Base-by-base conservation (phyloP, 768 basidiomycete species). In the Russula sp. region DNA sequence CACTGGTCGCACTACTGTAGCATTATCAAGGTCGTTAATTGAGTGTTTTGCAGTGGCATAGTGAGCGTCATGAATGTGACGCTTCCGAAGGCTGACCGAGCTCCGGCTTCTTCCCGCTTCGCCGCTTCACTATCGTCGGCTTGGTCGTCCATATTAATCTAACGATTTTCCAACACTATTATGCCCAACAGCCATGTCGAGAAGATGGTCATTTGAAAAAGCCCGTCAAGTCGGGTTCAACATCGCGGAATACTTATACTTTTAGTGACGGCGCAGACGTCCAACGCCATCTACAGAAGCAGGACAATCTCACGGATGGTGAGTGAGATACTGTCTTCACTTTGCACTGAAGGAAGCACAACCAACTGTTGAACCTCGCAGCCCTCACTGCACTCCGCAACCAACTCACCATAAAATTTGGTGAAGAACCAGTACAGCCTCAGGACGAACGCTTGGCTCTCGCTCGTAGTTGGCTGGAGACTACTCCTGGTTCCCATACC, bases 371-470 rank as follows among this genome's bases (percentile, higher is more conserved):
- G 20, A 46, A n/a, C 13, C 14, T 22, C 4, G 7, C 32, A 83
- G 82, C 72, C 30, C 69, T 90, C 34, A 80, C 74, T 30, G 76
- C 80, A 5, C 71, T 92, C 63, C 79, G 88, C 42, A 89, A 88
- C 67, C 86, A 87, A 64, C 71, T 92, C 18, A 81, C 82, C 4
- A 68, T 84, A 30, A 80, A 80, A 69, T 71, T 75, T 1, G 77
- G 73, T 54, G 88, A 90, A 66, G 70, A 67, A 9, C 66, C 71
- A 10, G 73, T 89, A 14, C 63, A 79, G 2, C 79, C 83, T 0
- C 78, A 83, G 38, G 90, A 92, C 73, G 79, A 78, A 38, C 79
- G 90, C 38, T 73, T 92, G 9, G 57, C 79, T 3, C 77, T 92
- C 6, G 82, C 79, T 0, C 83, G 83, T 67, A 75, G 78, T 49